These are phyloP conservation scores for Lodderomyces elongisporus DNA, from an alignment of 1,139 yeast species.

Conservation along the genomic window DNA sequence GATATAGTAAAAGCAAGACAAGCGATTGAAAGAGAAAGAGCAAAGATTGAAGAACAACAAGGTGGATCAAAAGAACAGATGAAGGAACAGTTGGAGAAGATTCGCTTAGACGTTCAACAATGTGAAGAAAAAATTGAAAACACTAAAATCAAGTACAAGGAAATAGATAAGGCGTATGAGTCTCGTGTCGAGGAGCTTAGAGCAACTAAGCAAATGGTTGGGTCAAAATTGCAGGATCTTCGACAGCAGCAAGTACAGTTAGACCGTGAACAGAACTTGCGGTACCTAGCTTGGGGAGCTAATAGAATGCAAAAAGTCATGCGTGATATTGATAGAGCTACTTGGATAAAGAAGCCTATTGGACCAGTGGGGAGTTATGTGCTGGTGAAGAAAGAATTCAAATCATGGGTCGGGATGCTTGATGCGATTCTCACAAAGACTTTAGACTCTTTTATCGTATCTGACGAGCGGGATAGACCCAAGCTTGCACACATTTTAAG, in stretches of 20 bases:
- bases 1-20: constrained; percentile 25
- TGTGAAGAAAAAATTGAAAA: constrained; percentile 10
- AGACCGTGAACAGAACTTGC: constrained; percentile 19
- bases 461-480: constrained; percentile 56
- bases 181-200: constrained; percentile 6
- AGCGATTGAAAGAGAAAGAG: constrained; percentile 30
- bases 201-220: constrained; percentile 3
- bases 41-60: constrained; percentile 31
- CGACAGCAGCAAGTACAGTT: constrained; percentile 7
- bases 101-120: constrained; percentile 10
- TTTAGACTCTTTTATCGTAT: constrained; percentile 64
- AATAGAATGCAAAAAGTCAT: constrained; percentile 36
- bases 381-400: constrained; percentile 48
- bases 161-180: constrained; percentile 4
- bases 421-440: constrained; percentile 46
- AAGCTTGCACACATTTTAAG: constrained; percentile 42
- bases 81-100: constrained; percentile 13
- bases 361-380: constrained; percentile 80
- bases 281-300: constrained; percentile 45
- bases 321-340: constrained; percentile 31
- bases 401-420: constrained; percentile 59
- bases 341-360: constrained; percentile 53
- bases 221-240: constrained; percentile 4
- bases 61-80: constrained; percentile 37
- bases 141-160: constrained; percentile 5